Percentiles rank a stretch among this genome's conserved stretches.
phyloP scores from a whole-genome alignment of 2,329 filamentous ascomycete species.

The Madurella fahalii region DNA sequence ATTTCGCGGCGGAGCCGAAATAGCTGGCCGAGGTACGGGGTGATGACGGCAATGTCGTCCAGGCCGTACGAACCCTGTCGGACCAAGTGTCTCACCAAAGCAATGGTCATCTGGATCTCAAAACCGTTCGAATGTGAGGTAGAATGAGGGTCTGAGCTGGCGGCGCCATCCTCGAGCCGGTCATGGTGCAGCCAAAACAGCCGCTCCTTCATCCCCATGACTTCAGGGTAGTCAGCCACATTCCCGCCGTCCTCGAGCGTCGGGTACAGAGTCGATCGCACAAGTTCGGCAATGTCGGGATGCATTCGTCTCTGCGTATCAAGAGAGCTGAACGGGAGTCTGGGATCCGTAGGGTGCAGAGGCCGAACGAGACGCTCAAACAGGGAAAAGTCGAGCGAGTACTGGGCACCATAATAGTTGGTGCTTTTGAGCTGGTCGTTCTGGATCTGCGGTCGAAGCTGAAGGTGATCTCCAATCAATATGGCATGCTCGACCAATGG shows the following conservation, averaged over 20 bases:
- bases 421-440: slow-evolving; percentile 37
- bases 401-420: slow-evolving; percentile 41
- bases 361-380: slow-evolving; percentile 48
- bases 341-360: slow-evolving; percentile 19
- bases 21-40: slow-evolving; percentile 59
- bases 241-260: slow-evolving; percentile 46
- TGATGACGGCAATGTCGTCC: slow-evolving; percentile 66
- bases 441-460: slow-evolving; percentile 56
- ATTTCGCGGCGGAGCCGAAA: slow-evolving; percentile 46
- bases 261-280: slow-evolving; percentile 53
- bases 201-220: slow-evolving; percentile 49
- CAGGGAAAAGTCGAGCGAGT: slow-evolving; percentile 54
- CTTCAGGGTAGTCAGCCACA: slow-evolving; percentile 40
- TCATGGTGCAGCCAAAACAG: slow-evolving; percentile 62
- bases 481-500: slow-evolving; percentile 58
- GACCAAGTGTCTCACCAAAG: slow-evolving; percentile 61
- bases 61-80: slow-evolving; percentile 58
- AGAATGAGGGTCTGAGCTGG: slow-evolving; percentile 15
- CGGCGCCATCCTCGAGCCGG: slow-evolving; percentile 40
- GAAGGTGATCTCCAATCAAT: slow-evolving; percentile 60
- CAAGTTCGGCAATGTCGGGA: slow-evolving; percentile 55
- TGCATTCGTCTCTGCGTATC: slow-evolving; percentile 63
- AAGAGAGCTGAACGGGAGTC: slow-evolving; percentile 37
- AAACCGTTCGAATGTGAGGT: slow-evolving; percentile 52
- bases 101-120: slow-evolving; percentile 61